Evolutionary conservation across 2,329 filamentous ascomycete species (phyloP).

Genomic region (Bimuria novae-zelandiae): DNA sequence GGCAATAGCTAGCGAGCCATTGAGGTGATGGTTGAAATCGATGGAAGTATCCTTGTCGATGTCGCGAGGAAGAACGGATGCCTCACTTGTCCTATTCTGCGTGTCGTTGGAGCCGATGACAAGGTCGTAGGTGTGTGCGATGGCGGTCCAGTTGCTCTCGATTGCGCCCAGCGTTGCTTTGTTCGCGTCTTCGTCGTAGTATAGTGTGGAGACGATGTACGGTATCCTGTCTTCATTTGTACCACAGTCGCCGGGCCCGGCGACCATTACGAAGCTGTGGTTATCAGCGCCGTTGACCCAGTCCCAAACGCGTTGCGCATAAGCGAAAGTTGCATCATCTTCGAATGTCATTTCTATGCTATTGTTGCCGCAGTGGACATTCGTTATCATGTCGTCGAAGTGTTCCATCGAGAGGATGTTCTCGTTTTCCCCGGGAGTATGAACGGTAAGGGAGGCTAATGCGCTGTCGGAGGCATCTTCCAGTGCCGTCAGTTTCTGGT

Average conservation of each 20-base stretch:
- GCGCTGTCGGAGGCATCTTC: conserved; percentile 3
- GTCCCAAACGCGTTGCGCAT: conserved; percentile 24
- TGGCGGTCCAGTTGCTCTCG: conserved; percentile 15
- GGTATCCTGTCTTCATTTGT: conserved; percentile 18
- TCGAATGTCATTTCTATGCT: conserved; percentile 23
- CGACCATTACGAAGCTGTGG: conserved; percentile 27
- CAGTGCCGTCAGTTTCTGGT: background rate
- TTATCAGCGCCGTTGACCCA: conserved; percentile 32
- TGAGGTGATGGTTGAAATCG: conserved; percentile 24
- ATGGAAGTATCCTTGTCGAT: conserved; percentile 20
- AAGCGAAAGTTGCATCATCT: conserved; percentile 22
- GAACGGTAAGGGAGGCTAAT: conserved; percentile 22
- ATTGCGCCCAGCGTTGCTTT: conserved; percentile 15
- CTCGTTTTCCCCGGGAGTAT: conserved; percentile 22
- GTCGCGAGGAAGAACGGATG: conserved; percentile 10
- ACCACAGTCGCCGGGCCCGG: conserved; percentile 25
- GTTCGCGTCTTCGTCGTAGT: conserved; percentile 24
- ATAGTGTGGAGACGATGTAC: conserved; percentile 17
- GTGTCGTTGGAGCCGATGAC: conserved; percentile 18
- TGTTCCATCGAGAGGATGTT: conserved; percentile 28
- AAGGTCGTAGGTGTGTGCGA: conserved; percentile 28
- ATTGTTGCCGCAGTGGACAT: conserved; percentile 17
- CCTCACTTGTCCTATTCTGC: background rate
- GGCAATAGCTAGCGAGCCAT: conserved; percentile 17
- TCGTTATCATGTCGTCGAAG: conserved; percentile 23